Percentiles rank a stretch among this genome's conserved stretches.
Conservation (phyloP, 345 rosid species). For the Noccaea bulbosa region DNA sequence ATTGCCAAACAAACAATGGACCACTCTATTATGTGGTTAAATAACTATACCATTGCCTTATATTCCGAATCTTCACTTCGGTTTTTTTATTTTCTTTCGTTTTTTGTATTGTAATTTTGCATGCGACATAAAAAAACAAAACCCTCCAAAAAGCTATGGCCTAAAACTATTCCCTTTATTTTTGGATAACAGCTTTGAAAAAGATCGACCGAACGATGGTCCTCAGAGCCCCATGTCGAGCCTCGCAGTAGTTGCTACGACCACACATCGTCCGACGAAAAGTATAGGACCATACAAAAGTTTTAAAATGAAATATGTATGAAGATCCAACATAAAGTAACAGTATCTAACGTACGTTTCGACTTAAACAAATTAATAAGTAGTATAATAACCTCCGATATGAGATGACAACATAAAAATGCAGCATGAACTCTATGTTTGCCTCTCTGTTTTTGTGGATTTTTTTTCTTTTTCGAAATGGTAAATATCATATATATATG, state of each 20-base stretch:
- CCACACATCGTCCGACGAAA: slow-evolving; percentile 21
- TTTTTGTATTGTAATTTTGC: slow-evolving; percentile 16
- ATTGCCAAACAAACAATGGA: slow-evolving; percentile 23
- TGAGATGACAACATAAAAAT: background rate
- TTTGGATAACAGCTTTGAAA: background rate
- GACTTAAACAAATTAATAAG: background rate
- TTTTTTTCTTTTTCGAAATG: too few species aligned
- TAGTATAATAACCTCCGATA: background rate
- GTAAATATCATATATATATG: too few species aligned
- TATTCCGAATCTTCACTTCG: slow-evolving; percentile 40
- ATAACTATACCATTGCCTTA: slow-evolving; percentile 19
- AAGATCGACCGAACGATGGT: slow-evolving; percentile 31
- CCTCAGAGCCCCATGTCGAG: slow-evolving; percentile 3
- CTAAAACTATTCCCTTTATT: background rate
- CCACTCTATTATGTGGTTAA: slow-evolving; percentile 34
- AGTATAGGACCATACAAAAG: slow-evolving; percentile 1
- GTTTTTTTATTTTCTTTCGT: slow-evolving; percentile 12
- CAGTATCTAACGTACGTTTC: too few species aligned
- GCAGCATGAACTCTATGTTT: background rate
- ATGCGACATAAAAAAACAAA: background rate
- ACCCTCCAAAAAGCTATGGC: slow-evolving; percentile 23
- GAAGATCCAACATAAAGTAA: background rate
- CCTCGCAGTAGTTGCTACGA: slow-evolving; percentile 31
- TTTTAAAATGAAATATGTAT: background rate
- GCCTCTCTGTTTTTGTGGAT: too few species aligned